Conservation (phyloP, 805 yeast species). For the Pichia eremophila region DNA sequence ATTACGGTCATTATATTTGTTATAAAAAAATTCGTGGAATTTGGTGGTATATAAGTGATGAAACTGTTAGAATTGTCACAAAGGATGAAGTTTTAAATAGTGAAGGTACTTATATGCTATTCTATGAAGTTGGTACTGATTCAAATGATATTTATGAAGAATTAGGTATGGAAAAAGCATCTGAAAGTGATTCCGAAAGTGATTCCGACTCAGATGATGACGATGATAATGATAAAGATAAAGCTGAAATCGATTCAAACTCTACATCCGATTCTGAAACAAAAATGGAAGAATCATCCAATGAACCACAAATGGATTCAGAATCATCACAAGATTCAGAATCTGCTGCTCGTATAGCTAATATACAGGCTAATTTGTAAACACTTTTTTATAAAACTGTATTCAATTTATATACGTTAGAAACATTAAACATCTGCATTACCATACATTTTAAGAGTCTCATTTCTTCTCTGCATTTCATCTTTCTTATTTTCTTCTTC, state of each 20-base stretch:
- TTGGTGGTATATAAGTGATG: conserved; percentile 97
- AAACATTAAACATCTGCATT: conserved; percentile 1
- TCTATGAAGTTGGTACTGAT: conserved; percentile 41
- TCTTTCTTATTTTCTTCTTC: conserved; percentile 25
- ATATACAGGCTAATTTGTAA: conserved; percentile 7
- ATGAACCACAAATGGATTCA: too few relatives aligned
- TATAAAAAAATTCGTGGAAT: conserved; percentile 70
- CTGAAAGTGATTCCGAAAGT: conserved; percentile 7
- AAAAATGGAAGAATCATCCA: too few relatives aligned
- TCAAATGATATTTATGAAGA: conserved; percentile 4
- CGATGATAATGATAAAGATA: too few relatives aligned
- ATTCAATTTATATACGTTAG: background rate
- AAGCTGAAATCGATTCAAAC: too few relatives aligned
- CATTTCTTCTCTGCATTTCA: background rate
- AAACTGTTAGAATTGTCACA: conserved; percentile 68
- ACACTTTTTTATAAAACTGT: background rate
- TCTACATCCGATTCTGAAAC: too few relatives aligned
- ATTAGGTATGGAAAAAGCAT: background rate
- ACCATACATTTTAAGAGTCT: conserved; percentile 1
- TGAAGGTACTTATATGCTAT: conserved; percentile 88
- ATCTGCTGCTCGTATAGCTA: background rate
- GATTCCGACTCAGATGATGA: conserved; percentile 4
- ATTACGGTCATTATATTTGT: conserved; percentile 94
- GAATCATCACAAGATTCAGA: too few relatives aligned
- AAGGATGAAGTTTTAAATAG: conserved; percentile 73